Evolutionary conservation across 768 basidiomycete genomes (phyloP).

Genomic region (Rhodotorula diobovata): DNA sequence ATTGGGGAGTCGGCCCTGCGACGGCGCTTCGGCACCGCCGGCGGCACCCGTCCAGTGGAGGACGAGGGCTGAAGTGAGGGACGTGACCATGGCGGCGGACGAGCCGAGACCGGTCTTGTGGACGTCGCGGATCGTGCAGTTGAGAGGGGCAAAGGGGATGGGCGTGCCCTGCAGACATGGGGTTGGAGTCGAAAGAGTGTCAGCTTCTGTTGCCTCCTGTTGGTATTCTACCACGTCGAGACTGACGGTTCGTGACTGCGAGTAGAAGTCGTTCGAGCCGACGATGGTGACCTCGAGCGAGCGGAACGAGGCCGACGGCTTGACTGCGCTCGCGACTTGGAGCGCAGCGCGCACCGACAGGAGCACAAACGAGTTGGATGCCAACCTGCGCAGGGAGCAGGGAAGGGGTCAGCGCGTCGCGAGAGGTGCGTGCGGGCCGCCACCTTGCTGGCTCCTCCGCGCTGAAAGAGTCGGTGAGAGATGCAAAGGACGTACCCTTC

Average conservation of each 20-base stretch:
- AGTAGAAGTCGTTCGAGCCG: conserved; percentile 97
- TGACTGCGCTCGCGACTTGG: conserved; percentile 47
- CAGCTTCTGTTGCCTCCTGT: no score
- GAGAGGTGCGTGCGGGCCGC: no score
- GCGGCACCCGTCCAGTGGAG: conserved; percentile 61
- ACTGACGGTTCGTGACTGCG: conserved; percentile 73
- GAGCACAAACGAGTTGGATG: conserved; percentile 80
- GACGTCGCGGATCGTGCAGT: conserved; percentile 67
- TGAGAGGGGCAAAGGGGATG: conserved; percentile 69
- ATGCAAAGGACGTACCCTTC: conserved; percentile 21
- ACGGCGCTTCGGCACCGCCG: conserved; percentile 46
- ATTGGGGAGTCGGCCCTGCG: neutral
- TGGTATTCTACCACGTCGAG: no score
- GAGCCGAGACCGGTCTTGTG: conserved; percentile 98
- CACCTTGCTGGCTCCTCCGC: no score
- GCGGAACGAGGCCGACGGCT: conserved; percentile 47
- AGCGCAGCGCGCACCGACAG: conserved; percentile 62
- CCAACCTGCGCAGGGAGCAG: neutral
- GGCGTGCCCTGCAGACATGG: conserved; percentile 62
- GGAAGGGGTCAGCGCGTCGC: neutral
- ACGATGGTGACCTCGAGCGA: conserved; percentile 71
- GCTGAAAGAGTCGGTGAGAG: neutral
- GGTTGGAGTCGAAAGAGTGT: conserved; percentile 53
- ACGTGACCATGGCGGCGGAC: conserved; percentile 93
- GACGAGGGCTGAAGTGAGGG: conserved; percentile 78